These are phyloP conservation scores for Malassezia furfur DNA, from an alignment of 1,284 basidiomycete genomes.

Conservation along the genomic window DNA sequence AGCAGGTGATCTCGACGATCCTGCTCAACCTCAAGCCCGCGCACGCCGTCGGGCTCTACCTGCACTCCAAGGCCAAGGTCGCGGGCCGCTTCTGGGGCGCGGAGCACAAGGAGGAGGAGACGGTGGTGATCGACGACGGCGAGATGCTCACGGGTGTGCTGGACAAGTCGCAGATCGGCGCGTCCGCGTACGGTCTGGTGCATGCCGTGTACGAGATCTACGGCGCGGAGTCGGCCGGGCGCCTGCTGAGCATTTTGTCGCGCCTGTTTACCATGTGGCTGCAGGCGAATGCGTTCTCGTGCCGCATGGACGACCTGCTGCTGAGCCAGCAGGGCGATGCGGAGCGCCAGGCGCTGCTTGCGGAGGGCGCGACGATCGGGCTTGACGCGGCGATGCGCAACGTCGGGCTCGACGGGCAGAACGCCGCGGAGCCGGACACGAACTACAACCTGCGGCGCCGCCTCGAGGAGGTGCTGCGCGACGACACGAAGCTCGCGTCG, in stretches of 20 bases:
- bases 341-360: constrained; percentile 62
- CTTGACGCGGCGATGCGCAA: constrained; percentile 69
- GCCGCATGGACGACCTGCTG: constrained; percentile 95
- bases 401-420: constrained; percentile 51
- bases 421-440: constrained; percentile 42
- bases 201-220: constrained; percentile 99
- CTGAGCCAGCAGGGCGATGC: constrained; percentile 73
- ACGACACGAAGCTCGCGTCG: constrained; percentile 94
- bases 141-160: constrained; percentile 85
- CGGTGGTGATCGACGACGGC: constrained; percentile 82
- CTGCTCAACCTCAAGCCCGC: constrained; percentile 70
- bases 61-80: constrained; percentile 78
- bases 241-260: constrained; percentile 82
- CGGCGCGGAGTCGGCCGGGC: constrained; percentile 77
- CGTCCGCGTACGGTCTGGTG: constrained; percentile 87
- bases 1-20: constrained; percentile 70
- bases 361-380: constrained; percentile 64
- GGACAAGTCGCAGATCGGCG: constrained; percentile 96
- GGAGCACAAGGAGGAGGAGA: constrained; percentile 60
- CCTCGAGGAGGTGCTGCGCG: constrained; percentile 87
- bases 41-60: constrained; percentile 71
- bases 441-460: constrained; percentile 52
- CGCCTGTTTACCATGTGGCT: constrained; percentile 93
- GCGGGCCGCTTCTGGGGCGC: constrained; percentile 65
- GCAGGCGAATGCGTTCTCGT: constrained; percentile 93